Evolutionary conservation across 23 red algal genomes (phyloP), one percentile per base, ranked within the genome.

Genomic region (Rhodosorus marinus): DNA sequence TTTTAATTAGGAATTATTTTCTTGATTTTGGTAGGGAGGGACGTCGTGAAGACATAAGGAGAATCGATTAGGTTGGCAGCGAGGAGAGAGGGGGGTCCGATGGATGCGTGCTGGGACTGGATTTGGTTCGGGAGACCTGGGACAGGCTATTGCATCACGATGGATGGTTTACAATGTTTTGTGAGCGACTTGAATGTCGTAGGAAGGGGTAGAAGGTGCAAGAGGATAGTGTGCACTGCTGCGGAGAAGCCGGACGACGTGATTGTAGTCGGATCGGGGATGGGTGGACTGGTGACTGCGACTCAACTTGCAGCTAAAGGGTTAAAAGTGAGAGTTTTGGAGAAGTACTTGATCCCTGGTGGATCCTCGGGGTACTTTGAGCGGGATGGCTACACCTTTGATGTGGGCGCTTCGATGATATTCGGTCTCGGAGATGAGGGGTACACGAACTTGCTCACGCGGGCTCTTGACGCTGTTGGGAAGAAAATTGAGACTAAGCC

Each of bases 401-500:
- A 93, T 26, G 85, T 81, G n/a, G 85, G 85, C 4, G 85, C 85
- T 34, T 82, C 75, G 53, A 93, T 93, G 85, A 93, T 93, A 31
- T 93, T 93, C 55, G 85, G 85, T 0, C 67, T 93, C 20, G 85
- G 85, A 9, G 30, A 50, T 6, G 45, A 66, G 20, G 85, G 85
- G 9, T 76, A 67, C 3, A 93, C 85, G 5, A 93, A 93, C 64
- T 32, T 82, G 45, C 49, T 93, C 2, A 93, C 85, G 7, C 55
- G 69, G 24, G 85, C 85, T 4, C 58, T 93, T 22, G 75, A 36
- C 5, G 63, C 43, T 5, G 85, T 81, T 2, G 59, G 57, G 1
- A 47, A 66, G 15, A 42, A 31, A 30, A 9, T 82, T 15, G 75
- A 93, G 41, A 82, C 74, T n/a, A 49, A 76, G 22, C 67, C 85